phyloP scores from a whole-genome alignment of 495 filamentous ascomycete genomes.

The Lentithecium fluviatile region DNA sequence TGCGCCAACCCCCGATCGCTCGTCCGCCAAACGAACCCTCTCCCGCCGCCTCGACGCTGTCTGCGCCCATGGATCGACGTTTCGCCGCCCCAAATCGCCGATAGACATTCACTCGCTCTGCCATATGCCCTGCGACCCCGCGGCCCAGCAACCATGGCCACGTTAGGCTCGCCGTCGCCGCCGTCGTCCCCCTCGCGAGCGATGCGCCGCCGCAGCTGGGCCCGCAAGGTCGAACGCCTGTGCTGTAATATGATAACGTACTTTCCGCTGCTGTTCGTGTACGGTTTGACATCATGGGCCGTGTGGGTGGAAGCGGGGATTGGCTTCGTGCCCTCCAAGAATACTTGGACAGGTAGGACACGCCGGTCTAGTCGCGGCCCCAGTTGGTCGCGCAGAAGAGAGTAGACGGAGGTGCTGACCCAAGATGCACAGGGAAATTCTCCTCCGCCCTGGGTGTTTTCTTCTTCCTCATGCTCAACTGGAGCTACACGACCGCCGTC shows the following conservation, averaged over 20 bases:
- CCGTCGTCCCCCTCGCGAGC: slow-evolving; percentile 33
- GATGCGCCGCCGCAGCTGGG: slow-evolving; percentile 57
- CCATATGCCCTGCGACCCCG: slow-evolving; percentile 12
- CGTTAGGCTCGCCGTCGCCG: slow-evolving; percentile 33
- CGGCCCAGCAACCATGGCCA: slow-evolving; percentile 28
- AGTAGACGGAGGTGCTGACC: slow-evolving; percentile 10
- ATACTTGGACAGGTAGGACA: slow-evolving; percentile 66
- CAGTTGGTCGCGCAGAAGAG: no score
- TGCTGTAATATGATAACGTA: slow-evolving; percentile 80
- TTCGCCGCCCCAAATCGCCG: background rate
- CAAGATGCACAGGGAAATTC: slow-evolving; percentile 24
- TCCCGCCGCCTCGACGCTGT: background rate
- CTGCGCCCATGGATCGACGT: background rate
- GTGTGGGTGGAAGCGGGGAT: slow-evolving; percentile 81
- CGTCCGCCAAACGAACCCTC: background rate
- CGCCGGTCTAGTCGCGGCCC: no score
- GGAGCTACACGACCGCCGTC: slow-evolving; percentile 85
- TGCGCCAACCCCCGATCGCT: background rate
- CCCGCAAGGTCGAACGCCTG: slow-evolving; percentile 73
- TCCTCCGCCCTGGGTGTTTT: slow-evolving; percentile 59
- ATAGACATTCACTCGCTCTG: background rate
- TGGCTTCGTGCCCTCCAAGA: slow-evolving; percentile 58
- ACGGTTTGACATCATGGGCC: slow-evolving; percentile 85
- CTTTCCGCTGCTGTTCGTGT: slow-evolving; percentile 87
- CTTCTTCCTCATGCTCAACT: slow-evolving; percentile 78